These are phyloP conservation scores for Tolypocladium nubicola DNA, from an alignment of 2,329 filamentous ascomycete genomes.

Conservation along the genomic window DNA sequence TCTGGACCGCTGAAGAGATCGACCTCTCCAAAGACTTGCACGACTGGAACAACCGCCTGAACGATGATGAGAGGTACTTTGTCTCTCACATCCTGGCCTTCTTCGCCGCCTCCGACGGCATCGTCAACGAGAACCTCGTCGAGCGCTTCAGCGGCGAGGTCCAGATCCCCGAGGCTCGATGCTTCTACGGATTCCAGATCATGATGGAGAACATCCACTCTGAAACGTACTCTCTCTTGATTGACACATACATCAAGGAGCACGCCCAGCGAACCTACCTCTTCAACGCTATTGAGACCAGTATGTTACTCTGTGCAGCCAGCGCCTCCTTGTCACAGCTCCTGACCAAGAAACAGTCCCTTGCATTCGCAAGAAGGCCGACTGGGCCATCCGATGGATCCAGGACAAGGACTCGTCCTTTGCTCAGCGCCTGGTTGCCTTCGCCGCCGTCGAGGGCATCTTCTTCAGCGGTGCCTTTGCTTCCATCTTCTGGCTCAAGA, in stretches of 20 bases:
- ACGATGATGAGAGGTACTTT: conserved; percentile 96
- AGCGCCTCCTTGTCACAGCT: conserved; percentile 1
- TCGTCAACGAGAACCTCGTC: conserved; percentile 98
- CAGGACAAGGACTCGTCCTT: conserved; percentile 88
- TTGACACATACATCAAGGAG: conserved; percentile 99
- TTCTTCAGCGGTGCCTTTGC: conserved; percentile 99
- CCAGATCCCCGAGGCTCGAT: conserved; percentile 93
- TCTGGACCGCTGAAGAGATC: conserved; percentile 99
- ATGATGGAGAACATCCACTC: conserved; percentile 99
- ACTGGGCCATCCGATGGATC: conserved; percentile 96
- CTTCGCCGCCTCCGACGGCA: conserved; percentile 97
- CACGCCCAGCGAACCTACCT: conserved; percentile 86
- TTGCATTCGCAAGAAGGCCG: conserved; percentile 95
- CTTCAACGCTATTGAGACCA: conserved; percentile 98
- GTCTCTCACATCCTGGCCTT: conserved; percentile 97
- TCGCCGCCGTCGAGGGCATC: conserved; percentile 96
- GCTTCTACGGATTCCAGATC: conserved; percentile 99
- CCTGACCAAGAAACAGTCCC: conserved; percentile 49
- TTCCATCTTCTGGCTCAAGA: conserved; percentile 99
- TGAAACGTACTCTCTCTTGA: conserved; percentile 97
- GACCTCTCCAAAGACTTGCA: conserved; percentile 97
- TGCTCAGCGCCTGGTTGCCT: conserved; percentile 88
- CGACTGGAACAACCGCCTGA: conserved; percentile 98
- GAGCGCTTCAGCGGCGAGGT: conserved; percentile 97
- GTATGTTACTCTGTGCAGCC: conserved; percentile 36